Base-by-base conservation (phyloP, 371 early-diverging fungal species). In the Coemansia sp. region DNA sequence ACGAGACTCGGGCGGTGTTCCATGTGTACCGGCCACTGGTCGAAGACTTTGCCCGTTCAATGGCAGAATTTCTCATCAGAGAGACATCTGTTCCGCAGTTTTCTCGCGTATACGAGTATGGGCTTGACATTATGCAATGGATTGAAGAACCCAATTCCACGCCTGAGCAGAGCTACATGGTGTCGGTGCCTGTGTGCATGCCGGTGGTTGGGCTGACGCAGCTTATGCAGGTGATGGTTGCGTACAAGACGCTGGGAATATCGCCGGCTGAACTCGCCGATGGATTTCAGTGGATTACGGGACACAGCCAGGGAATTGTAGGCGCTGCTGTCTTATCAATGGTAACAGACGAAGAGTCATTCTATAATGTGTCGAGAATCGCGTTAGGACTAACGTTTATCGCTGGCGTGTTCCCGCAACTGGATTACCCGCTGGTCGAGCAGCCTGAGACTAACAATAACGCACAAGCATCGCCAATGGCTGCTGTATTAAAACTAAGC, bases 251-350 rank as follows among this genome's bases (percentile, higher is more conserved):
- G 8, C 72, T 86, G 47, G 79, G 78, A 31, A 73, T 81, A 58
- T 74, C 81, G 37, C 86, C 86, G 1, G 84, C 66, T 40, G 79
- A 82, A 62, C 51, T 60, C 0, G 67, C 68, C 83, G 86, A 61
- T 77, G 92, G 70, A 87, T 92, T 39, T 84, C 88, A 78, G 86
- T 93, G 90, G 63, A 82, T 92, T 40, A 92, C 95, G 26, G 97
- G 97, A 66, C 97, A 97, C 79, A 90, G 91, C 66, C 97, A 97
- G 80, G 97, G 97, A 63, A 90, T 97, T 61, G 88, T 94, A 64
- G 85, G 92, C 13, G 92, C 97, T 5, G 90, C 90, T 21, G 93
- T 90, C 39, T 86, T 97, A 68, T 83, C 97, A 16, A 77, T 90
- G 24, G 92, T 94, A 24, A 80, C 87, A n/a, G 88, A 92, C 24